phyloP scores from a whole-genome alignment of 164 flowering plant species.

The Stephania japonica region DNA sequence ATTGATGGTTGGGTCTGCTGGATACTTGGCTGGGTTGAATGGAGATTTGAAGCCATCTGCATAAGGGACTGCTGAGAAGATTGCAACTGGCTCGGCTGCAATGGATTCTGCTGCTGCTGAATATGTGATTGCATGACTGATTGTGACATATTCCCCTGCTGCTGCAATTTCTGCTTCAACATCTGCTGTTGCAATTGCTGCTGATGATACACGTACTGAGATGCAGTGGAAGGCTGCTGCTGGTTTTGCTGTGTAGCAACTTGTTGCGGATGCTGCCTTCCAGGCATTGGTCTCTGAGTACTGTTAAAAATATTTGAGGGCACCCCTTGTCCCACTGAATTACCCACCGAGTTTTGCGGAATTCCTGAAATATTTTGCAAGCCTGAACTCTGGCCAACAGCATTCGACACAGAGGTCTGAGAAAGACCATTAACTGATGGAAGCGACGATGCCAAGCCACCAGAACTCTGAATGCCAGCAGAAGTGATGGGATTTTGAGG shows the following conservation, averaged over 20 bases:
- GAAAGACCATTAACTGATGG: conserved; percentile 41
- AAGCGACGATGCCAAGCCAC: conserved; percentile 40
- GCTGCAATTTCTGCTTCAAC: conserved; percentile 43
- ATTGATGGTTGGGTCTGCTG: conserved; percentile 48
- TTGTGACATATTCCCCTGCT: conserved; percentile 43
- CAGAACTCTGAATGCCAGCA: conserved; percentile 46
- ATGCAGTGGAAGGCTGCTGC: conserved; percentile 45
- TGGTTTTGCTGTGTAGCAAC: conserved; percentile 26
- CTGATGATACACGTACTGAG: conserved; percentile 46
- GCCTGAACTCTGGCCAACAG: conserved; percentile 40
- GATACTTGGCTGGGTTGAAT: conserved; percentile 24
- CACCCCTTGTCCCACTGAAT: conserved; percentile 49
- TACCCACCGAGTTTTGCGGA: conserved; percentile 42
- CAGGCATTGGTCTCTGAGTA: conserved; percentile 65
- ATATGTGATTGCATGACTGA: conserved; percentile 51
- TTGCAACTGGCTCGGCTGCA: conserved; percentile 62
- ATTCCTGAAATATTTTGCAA: conserved; percentile 54
- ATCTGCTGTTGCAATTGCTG: conserved; percentile 27
- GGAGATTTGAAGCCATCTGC: conserved; percentile 42
- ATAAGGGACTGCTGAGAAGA: conserved; percentile 54
- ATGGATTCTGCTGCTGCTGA: conserved; percentile 52
- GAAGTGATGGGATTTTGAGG: conserved; percentile 44
- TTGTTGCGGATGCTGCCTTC: conserved; percentile 53
- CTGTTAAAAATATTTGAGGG: conserved; percentile 48
- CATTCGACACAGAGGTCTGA: conserved; percentile 45